These are phyloP conservation scores for Yamadazyma aaseri DNA, from an alignment of 1,139 yeast species.

Conservation along the genomic window DNA sequence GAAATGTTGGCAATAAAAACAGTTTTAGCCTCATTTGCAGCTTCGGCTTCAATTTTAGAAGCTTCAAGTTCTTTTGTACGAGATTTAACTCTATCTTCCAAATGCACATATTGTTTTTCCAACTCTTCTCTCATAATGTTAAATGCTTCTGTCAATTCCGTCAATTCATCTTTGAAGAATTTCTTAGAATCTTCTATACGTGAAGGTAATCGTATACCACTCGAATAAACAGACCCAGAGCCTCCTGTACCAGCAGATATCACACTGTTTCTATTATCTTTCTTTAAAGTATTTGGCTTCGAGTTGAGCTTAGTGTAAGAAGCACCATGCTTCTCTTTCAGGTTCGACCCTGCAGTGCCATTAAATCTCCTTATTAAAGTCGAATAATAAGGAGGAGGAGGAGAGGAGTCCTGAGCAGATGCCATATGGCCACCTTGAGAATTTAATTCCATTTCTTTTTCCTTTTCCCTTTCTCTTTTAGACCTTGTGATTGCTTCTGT, in stretches of 20 bases:
- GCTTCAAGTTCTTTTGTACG: conserved; percentile 88
- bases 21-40: conserved; percentile 92
- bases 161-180: conserved; percentile 77
- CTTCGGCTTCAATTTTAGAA: conserved; percentile 86
- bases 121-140: conserved; percentile 89
- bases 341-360: too few relatives aligned
- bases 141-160: conserved; percentile 84
- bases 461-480: conserved; percentile 25
- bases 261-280: conserved; percentile 24
- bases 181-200: conserved; percentile 57
- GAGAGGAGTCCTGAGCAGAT: conserved; percentile 6
- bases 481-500: conserved; percentile 60
- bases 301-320: not conserved
- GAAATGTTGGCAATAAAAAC: conserved; percentile 94
- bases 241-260: conserved; percentile 31
- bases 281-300: conserved; percentile 4
- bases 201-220: conserved; percentile 46
- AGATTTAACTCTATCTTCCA: conserved; percentile 86
- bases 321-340: not conserved
- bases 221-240: conserved; percentile 29
- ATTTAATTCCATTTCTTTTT: conserved; percentile 4
- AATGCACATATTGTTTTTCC: conserved; percentile 74
- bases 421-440: conserved; percentile 1
- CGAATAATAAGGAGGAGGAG: conserved; percentile 19
- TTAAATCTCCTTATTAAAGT: conserved; percentile 15